Evolutionary conservation across 495 filamentous ascomycete species (phyloP).

Genomic region (Amniculicola lignicola): DNA sequence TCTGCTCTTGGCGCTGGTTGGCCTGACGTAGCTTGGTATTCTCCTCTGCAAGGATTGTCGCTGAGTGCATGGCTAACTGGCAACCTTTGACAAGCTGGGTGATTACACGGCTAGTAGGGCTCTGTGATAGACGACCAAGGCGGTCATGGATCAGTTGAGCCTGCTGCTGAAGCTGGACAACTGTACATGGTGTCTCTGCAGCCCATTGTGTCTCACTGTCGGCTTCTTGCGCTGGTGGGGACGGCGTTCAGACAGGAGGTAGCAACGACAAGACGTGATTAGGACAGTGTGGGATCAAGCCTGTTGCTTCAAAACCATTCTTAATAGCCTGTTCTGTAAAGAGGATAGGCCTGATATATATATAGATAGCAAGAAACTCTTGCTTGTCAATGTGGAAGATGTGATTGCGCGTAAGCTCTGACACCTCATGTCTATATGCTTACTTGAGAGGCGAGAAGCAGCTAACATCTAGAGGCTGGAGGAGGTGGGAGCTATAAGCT

Average conservation of each 20-base stretch:
- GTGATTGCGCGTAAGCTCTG: constrained; percentile 1
- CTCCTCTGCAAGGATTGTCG: constrained; percentile 3
- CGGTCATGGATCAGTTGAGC: background rate
- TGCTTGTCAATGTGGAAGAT: constrained; percentile 6
- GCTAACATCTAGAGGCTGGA: constrained; percentile 9
- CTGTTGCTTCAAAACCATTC: background rate
- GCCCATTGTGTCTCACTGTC: background rate
- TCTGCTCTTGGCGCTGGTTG: background rate
- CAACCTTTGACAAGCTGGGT: constrained; percentile 1
- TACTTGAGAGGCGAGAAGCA: constrained; percentile 10
- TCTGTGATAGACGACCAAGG: background rate
- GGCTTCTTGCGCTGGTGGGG: background rate
- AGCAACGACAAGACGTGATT: constrained; percentile 1
- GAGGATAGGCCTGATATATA: background rate
- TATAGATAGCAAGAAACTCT: constrained; percentile 7
- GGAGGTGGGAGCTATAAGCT: background rate
- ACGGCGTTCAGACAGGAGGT: background rate
- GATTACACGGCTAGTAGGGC: background rate
- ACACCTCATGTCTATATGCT: constrained; percentile 1
- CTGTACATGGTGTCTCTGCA: background rate
- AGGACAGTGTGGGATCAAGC: constrained; percentile 1
- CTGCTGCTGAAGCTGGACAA: constrained; percentile 1
- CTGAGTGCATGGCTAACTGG: background rate
- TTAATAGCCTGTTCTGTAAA: constrained; percentile 9
- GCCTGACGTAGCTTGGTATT: constrained; percentile 1